phyloP scores from a whole-genome alignment of 2,329 filamentous ascomycete species.

The Apiospora pterosperma region DNA sequence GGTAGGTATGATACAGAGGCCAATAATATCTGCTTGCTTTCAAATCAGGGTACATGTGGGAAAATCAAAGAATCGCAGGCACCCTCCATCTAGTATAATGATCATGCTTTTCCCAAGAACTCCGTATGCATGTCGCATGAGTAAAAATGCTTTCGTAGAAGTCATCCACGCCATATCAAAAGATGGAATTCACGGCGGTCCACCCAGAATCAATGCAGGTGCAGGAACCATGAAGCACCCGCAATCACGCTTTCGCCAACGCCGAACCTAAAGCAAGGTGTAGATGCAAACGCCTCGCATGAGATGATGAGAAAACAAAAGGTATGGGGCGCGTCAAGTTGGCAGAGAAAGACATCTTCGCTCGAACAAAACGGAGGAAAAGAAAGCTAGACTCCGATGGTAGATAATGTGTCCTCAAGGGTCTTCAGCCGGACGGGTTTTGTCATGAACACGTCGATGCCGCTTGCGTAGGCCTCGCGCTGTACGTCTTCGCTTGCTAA shows the following conservation, averaged over 20 bases:
- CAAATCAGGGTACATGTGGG: background rate
- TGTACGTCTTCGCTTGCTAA: conserved; percentile 39
- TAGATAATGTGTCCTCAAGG: conserved; percentile 13
- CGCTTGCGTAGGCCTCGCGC: conserved; percentile 41
- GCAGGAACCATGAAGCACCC: background rate
- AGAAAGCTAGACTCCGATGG: conserved; percentile 1
- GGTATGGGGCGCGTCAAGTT: background rate
- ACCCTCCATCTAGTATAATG: background rate
- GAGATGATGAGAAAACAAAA: background rate
- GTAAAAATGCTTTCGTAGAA: background rate
- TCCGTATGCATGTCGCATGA: background rate
- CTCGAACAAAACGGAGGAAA: background rate
- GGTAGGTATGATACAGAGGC: background rate
- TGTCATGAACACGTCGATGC: conserved; percentile 44
- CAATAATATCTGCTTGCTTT: background rate
- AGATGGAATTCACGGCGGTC: background rate
- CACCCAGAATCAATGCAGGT: background rate
- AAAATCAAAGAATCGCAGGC: background rate
- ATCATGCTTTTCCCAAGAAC: background rate
- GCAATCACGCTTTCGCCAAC: background rate
- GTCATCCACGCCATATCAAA: background rate
- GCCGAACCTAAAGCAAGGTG: background rate
- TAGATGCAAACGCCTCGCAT: background rate
- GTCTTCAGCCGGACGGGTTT: conserved; percentile 41
- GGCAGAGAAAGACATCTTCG: background rate